Conservation (phyloP, 257 asterid genomes). For the Ehretia macrophylla region DNA sequence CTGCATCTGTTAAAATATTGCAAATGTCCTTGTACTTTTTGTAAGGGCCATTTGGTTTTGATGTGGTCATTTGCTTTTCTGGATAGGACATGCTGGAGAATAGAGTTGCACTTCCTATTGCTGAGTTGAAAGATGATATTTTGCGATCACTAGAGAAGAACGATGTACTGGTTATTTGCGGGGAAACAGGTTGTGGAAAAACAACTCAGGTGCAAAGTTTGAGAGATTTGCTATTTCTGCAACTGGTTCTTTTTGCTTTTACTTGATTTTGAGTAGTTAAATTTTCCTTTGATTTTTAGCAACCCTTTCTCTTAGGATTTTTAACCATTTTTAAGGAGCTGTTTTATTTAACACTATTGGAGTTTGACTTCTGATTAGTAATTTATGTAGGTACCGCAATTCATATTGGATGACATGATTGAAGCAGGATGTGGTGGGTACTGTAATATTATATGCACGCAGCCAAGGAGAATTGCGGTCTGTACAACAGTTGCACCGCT, state of each 20-base stretch:
- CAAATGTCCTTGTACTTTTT: background rate
- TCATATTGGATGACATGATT: constrained; percentile 89
- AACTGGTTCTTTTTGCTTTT: constrained; percentile 7
- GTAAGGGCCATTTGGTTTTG: background rate
- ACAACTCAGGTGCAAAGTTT: constrained; percentile 80
- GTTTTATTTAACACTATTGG: background rate
- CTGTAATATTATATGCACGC: constrained; percentile 92
- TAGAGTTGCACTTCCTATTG: constrained; percentile 82
- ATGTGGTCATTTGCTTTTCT: constrained; percentile 8
- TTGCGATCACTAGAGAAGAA: constrained; percentile 62
- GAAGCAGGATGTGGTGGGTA: constrained; percentile 82
- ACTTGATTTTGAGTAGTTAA: background rate
- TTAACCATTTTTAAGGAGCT: background rate
- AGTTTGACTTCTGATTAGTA: constrained; percentile 19
- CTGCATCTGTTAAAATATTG: too few relatives aligned
- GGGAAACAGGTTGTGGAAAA: constrained; percentile 99
- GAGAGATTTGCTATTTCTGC: constrained; percentile 6
- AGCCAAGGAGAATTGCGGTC: constrained; percentile 99
- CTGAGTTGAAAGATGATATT: constrained; percentile 69
- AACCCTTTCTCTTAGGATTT: background rate
- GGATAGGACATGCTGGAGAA: constrained; percentile 73
- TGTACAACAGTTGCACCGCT: constrained; percentile 29
- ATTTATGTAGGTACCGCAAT: constrained; percentile 84
- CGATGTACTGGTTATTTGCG: constrained; percentile 81
- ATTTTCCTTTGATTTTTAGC: background rate